Percentiles rank a stretch among this genome's conserved stretches.
phyloP scores from a whole-genome alignment of 1,139 yeast genomes.

The Candida tetrigidarum region DNA sequence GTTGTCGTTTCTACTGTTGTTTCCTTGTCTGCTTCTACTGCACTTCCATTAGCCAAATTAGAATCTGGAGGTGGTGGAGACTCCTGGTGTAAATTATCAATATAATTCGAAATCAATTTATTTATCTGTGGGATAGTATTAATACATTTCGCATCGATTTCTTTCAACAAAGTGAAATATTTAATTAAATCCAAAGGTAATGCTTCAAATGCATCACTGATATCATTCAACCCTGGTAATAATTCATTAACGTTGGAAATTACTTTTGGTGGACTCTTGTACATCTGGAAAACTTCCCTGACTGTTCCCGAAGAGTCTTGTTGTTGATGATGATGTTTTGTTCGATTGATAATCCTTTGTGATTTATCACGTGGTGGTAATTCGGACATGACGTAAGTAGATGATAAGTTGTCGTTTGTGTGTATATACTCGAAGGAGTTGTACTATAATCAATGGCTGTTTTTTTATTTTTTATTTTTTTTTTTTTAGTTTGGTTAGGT shows the following conservation, averaged over 20 bases:
- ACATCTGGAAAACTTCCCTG: not conserved
- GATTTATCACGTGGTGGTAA: slow-evolving; percentile 54
- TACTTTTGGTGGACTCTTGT: not conserved
- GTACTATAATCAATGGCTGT: too few relatives aligned
- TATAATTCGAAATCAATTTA: slow-evolving; percentile 58
- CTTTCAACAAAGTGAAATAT: slow-evolving; percentile 86
- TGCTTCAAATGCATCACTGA: slow-evolving; percentile 90
- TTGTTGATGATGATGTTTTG: slow-evolving; percentile 23
- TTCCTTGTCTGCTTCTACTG: not conserved
- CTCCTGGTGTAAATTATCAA: slow-evolving; percentile 42
- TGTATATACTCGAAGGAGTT: too few relatives aligned
- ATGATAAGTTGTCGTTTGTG: too few relatives aligned
- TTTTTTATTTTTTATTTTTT: not conserved
- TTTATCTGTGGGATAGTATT: slow-evolving; percentile 72
- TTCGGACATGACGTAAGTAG: slow-evolving; percentile 19
- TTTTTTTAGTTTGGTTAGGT: not conserved
- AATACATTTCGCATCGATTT: slow-evolving; percentile 93
- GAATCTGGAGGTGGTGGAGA: not conserved
- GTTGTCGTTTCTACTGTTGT: slow-evolving; percentile 11
- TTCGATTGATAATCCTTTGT: slow-evolving; percentile 44
- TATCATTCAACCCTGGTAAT: slow-evolving; percentile 89
- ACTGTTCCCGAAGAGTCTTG: not conserved
- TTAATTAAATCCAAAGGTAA: slow-evolving; percentile 83
- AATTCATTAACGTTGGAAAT: slow-evolving; percentile 48
- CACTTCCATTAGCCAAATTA: not conserved